Evolutionary conservation across 2,329 filamentous ascomycete genomes (phyloP), one percentile per base, ranked within the genome.

Genomic region (Cladosporium colombiae): DNA sequence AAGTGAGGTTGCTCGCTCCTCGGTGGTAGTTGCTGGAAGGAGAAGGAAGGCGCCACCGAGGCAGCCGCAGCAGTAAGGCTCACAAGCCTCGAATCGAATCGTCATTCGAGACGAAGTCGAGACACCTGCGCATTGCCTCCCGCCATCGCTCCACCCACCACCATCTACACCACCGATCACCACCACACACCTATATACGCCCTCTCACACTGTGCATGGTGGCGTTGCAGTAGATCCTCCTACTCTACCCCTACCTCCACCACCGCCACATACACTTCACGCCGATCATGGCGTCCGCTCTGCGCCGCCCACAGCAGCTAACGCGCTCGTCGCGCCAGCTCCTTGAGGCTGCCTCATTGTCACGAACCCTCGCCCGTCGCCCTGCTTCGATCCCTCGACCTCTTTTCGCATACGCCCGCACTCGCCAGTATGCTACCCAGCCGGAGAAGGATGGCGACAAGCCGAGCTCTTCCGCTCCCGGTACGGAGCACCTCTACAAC

Each of bases 401-500:
- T 50, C 71, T 79, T 59, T 82, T 78, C 65, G 75, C 79, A 31
- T 78, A 79, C 66, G 80, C 81, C 66, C 77, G 78, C 23, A 75
- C 76, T 55, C 75, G 80, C 65, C 72, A 76, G 56, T 83, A 81
- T 69, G 78, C 81, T 57, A 80, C 81, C 7, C 73, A 76, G 25
- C 67, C 74, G 65, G 73, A 68, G 65, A 70, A 71, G 57, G 65
- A 72, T 27, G 59, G 60, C 25, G 69, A 72, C 61, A 73, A 76
- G 58, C 74, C 77, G 31, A 73, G 75, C 52, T 73, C 76, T 59
- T 66, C 77, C 59, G 71, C 78, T 21, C 78, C 78, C 35, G 81
- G 81, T 56, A 80, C 80, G 67, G 80, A 83, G 73, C 78, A 80
- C 67, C 75, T 82, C 6, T 80, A 82, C 70, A 76, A 79, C 70